Conservation (phyloP, 2,329 filamentous ascomycete species). For the Fusarium nurragi region DNA sequence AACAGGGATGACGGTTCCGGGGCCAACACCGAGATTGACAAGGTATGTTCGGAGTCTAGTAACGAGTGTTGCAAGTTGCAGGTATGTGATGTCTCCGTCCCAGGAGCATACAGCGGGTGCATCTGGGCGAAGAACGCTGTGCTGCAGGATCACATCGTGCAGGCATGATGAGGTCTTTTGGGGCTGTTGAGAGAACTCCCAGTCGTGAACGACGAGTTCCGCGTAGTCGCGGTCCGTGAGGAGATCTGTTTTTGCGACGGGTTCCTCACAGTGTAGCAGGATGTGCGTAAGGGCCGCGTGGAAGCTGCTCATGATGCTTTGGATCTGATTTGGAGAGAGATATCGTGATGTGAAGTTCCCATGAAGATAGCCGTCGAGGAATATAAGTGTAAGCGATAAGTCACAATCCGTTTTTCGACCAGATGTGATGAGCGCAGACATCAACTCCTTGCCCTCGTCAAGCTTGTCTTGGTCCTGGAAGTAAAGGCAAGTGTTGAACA, state of each 20-base stretch:
- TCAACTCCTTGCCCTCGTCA: neutral
- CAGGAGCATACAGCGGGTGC: conserved; percentile 55
- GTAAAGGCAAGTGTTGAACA: conserved; percentile 63
- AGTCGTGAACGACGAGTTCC: conserved; percentile 64
- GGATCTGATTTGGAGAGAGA: conserved; percentile 55
- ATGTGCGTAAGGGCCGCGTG: conserved; percentile 61
- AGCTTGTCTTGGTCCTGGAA: conserved; percentile 54
- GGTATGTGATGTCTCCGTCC: conserved; percentile 57
- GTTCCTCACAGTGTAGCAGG: conserved; percentile 53
- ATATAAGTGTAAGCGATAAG: conserved; percentile 56
- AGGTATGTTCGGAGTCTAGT: conserved; percentile 57
- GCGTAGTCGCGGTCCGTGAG: conserved; percentile 66
- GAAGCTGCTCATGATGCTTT: conserved; percentile 62
- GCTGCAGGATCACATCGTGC: conserved; percentile 56
- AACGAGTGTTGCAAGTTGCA: conserved; percentile 52
- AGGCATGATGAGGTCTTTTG: conserved; percentile 55
- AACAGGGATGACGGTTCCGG: conserved; percentile 69
- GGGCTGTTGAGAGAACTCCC: conserved; percentile 51
- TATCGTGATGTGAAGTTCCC: conserved; percentile 57
- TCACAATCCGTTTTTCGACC: conserved; percentile 57
- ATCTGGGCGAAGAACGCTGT: conserved; percentile 52
- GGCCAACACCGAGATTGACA: conserved; percentile 58
- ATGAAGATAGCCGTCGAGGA: conserved; percentile 53
- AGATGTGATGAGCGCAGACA: conserved; percentile 29
- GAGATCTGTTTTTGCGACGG: conserved; percentile 59